A percentile compares a stretch with the other conserved stretches of the same genome.
These are phyloP conservation scores for Aureobasidium melanogenum DNA, from an alignment of 2,329 filamentous ascomycete species.

Conservation along the genomic window DNA sequence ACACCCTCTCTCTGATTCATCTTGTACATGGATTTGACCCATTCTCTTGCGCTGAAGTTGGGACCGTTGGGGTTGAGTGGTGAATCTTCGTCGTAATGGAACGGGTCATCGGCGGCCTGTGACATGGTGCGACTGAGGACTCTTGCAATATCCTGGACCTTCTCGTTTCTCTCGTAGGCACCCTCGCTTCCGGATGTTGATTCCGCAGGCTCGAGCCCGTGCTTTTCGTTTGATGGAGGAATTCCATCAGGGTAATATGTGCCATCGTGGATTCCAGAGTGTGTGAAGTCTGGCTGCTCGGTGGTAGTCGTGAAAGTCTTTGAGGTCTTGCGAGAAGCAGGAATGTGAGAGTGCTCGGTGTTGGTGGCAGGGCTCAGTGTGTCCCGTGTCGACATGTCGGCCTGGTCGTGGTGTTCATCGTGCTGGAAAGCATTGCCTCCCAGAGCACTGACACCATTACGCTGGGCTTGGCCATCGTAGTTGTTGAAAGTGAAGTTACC, in stretches of 20 bases:
- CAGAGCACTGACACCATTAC: conserved; percentile 26
- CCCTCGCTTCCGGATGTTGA: conserved; percentile 3
- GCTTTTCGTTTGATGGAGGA: conserved; percentile 12
- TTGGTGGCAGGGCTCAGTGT: background rate
- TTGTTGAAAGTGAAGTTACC: conserved; percentile 35
- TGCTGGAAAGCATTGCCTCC: conserved; percentile 23
- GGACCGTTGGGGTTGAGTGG: conserved; percentile 34
- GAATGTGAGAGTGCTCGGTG: background rate
- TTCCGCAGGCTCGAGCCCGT: background rate
- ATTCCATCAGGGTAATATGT: conserved; percentile 16
- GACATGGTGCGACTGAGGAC: conserved; percentile 8
- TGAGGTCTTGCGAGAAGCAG: conserved; percentile 3
- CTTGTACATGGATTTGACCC: conserved; percentile 43
- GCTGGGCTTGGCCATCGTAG: conserved; percentile 31
- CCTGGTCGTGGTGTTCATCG: background rate
- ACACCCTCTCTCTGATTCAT: conserved; percentile 34
- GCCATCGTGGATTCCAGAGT: conserved; percentile 14
- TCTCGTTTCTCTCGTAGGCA: conserved; percentile 5
- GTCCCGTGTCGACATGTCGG: background rate
- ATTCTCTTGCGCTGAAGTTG: conserved; percentile 40
- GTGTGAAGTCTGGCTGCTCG: background rate
- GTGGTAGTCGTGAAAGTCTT: background rate
- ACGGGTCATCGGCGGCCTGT: conserved; percentile 24
- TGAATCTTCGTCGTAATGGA: conserved; percentile 32
- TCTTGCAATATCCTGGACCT: conserved; percentile 1